phyloP scores from a whole-genome alignment of 345 rosid genomes.

The Eucalyptus urophylla region DNA sequence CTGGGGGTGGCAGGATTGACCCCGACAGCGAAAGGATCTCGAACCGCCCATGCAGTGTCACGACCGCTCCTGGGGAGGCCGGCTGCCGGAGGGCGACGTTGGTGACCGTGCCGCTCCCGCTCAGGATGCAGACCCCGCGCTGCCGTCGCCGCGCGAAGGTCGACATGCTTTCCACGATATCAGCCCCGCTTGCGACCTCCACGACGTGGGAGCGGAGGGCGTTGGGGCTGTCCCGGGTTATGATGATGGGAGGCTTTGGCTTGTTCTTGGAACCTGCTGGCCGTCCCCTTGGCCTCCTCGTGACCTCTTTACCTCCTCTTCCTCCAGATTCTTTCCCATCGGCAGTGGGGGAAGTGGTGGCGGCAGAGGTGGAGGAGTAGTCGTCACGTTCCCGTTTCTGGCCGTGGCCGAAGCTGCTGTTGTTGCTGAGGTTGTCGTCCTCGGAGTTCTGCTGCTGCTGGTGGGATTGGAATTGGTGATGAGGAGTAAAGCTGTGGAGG shows the following conservation, averaged over 20 bases:
- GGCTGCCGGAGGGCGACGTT: slow-evolving; percentile 80
- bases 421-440: slow-evolving; percentile 18
- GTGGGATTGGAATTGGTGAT: slow-evolving; percentile 50
- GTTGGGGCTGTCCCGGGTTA: slow-evolving; percentile 92
- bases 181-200: slow-evolving; percentile 76
- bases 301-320: slow-evolving; percentile 37
- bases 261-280: slow-evolving; percentile 90
- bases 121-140: slow-evolving; percentile 79
- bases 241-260: slow-evolving; percentile 88
- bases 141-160: slow-evolving; percentile 71
- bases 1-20: slow-evolving; percentile 89
- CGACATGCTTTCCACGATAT: slow-evolving; percentile 71
- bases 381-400: slow-evolving; percentile 68
- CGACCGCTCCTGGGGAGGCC: slow-evolving; percentile 66
- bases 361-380: neutral
- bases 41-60: slow-evolving; percentile 80
- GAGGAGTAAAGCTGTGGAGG: slow-evolving; percentile 54
- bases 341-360: slow-evolving; percentile 1
- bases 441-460: slow-evolving; percentile 39
- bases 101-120: slow-evolving; percentile 81
- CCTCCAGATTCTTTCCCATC: slow-evolving; percentile 9
- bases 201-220: slow-evolving; percentile 90
- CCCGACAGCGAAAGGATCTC: slow-evolving; percentile 90
- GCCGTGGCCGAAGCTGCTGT: slow-evolving; percentile 22
- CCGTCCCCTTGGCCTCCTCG: slow-evolving; percentile 72